These are phyloP conservation scores for Simmondsia chinensis DNA, from an alignment of 148 eudicot species.

Conservation along the genomic window DNA sequence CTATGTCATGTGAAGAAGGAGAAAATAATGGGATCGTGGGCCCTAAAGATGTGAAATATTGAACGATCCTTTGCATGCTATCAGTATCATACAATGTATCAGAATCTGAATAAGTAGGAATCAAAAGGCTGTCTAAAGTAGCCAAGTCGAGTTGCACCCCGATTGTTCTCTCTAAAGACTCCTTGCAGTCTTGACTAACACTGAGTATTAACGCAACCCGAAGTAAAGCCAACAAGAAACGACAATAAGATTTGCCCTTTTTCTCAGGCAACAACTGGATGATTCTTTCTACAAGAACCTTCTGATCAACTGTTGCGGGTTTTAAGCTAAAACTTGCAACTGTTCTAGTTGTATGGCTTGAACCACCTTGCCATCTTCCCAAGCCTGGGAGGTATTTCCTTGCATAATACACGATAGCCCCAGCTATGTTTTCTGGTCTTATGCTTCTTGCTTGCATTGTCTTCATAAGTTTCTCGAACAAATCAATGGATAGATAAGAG, in stretches of 20 bases:
- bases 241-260: conserved; percentile 76
- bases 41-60: conserved; percentile 48
- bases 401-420: conserved; percentile 73
- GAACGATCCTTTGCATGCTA: conserved; percentile 66
- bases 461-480: conserved; percentile 60
- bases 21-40: conserved; percentile 30
- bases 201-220: conserved; percentile 77
- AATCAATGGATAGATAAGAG: conserved; percentile 51
- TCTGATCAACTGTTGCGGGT: conserved; percentile 60
- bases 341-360: conserved; percentile 31
- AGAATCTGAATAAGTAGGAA: conserved; percentile 75
- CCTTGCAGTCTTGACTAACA: conserved; percentile 50
- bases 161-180: conserved; percentile 67
- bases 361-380: conserved; percentile 71
- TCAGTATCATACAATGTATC: conserved; percentile 77
- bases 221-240: conserved; percentile 71
- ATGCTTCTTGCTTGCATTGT: conserved; percentile 72
- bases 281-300: conserved; percentile 52
- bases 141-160: conserved; percentile 85
- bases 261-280: conserved; percentile 65
- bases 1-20: conserved; percentile 39
- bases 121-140: conserved; percentile 61
- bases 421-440: conserved; percentile 55
- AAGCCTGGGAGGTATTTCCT: conserved; percentile 74
- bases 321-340: conserved; percentile 83